Base-by-base conservation (phyloP, 805 yeast genomes). In the Osmozyma mogii region DNA sequence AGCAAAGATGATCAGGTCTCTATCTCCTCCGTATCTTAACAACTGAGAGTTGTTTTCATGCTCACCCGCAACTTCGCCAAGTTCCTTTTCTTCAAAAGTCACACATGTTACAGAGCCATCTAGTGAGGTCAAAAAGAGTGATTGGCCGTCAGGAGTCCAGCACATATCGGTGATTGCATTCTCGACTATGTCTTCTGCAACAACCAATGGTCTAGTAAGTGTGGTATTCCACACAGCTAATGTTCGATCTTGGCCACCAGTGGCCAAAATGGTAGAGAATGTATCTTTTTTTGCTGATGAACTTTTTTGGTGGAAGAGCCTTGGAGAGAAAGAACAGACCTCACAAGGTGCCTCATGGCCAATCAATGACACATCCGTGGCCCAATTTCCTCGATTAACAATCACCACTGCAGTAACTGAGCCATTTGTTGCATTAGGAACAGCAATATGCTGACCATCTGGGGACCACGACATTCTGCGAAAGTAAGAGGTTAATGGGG, bases 211-310 rank as follows among this genome's bases (percentile, higher is more conserved):
- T 28, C 84, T 66, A 4, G 87, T 71, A 30, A 67, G 68, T 2
- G 72, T 56, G 0, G 95, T 89, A 45, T 77, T 78, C 98, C 98
- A 89, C 5, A 89, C 63, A 0, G 87, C 94, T 22, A 92, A 55
- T 1, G 87, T 72, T 45, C 84, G 77, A 54, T 89, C 98, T 55
- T 89, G 97, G 8, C 97, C 97, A 9, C 89, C 96, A 17, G 96
- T 82, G 2, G 96, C 96, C n/a, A 89, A 64, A 1, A 89, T 72
- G 0, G 95, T 79, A 6, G 81, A 66, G 30, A 68, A 58, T 38
- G 52, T 52, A 20, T 36, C 52, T 9, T 65, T 5, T 5, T 11
- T 24, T 34, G 28, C 6, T 25, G n/a, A 14, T 27, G n/a, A 31
- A 27, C n/a, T 25, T 31, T n/a, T 24, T 37, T 6, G 36, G 34